phyloP scores from a whole-genome alignment of 2,329 filamentous ascomycete genomes.

The Periglandula ipomoeae region DNA sequence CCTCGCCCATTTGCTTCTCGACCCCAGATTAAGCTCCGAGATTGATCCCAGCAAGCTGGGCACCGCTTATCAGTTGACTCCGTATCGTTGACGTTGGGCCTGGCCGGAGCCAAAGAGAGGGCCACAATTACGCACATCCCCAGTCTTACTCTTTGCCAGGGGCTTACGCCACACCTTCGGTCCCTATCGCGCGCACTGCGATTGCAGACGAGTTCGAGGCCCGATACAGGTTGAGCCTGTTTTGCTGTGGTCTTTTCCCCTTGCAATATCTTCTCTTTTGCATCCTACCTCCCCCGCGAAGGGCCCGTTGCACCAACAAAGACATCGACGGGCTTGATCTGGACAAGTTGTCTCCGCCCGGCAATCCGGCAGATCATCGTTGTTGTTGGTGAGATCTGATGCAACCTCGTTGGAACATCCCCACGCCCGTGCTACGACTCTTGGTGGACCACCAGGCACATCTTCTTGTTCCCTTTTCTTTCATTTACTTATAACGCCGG shows the following conservation, averaged over 20 bases:
- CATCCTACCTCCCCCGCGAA: background rate
- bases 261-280: background rate
- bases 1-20: background rate
- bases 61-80: background rate
- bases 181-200: background rate
- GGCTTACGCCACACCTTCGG: background rate
- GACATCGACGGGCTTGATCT: background rate
- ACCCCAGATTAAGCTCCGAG: background rate
- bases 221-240: background rate
- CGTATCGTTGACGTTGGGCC: background rate
- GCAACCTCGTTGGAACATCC: conserved; percentile 3
- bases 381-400: conserved; percentile 5
- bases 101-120: background rate
- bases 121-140: background rate
- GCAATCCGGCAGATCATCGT: background rate
- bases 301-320: background rate
- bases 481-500: background rate
- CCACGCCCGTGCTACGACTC: conserved; percentile 4
- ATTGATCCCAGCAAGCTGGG: background rate
- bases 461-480: background rate
- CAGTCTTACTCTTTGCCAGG: background rate
- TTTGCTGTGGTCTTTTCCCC: background rate
- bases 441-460: conserved; percentile 4
- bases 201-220: background rate
- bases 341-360: background rate